These are phyloP conservation scores for Penicillium salamii DNA, from an alignment of 495 filamentous ascomycete species.

Conservation along the genomic window DNA sequence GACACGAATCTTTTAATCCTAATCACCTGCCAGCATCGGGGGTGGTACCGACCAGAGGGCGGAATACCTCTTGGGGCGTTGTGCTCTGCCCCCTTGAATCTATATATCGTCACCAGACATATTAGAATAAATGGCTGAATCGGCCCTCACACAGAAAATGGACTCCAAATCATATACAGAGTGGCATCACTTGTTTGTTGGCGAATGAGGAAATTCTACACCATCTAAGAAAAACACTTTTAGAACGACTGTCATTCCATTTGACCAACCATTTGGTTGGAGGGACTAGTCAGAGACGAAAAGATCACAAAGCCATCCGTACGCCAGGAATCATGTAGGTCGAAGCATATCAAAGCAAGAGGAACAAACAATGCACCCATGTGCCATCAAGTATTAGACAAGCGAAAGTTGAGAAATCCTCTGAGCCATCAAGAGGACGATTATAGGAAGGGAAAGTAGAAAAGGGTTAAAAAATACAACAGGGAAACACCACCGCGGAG, in stretches of 20 bases:
- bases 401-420: slow-evolving; percentile 21
- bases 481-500: neutral
- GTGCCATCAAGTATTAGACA: slow-evolving; percentile 32
- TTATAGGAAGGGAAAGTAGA: slow-evolving; percentile 11
- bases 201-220: neutral
- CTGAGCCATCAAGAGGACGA: slow-evolving; percentile 18
- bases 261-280: slow-evolving; percentile 16
- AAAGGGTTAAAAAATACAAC: slow-evolving; percentile 17
- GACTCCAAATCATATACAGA: too few relatives aligned
- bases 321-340: slow-evolving; percentile 30
- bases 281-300: slow-evolving; percentile 20
- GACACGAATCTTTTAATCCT: slow-evolving; percentile 23
- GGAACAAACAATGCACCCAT: slow-evolving; percentile 21
- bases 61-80: too few relatives aligned
- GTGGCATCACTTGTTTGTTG: neutral
- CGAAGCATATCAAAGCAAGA: slow-evolving; percentile 22
- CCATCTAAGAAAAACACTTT: neutral
- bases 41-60: too few relatives aligned
- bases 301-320: slow-evolving; percentile 24
- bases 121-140: too few relatives aligned
- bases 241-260: slow-evolving; percentile 17
- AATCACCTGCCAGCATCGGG: too few relatives aligned
- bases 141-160: too few relatives aligned
- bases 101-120: too few relatives aligned
- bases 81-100: too few relatives aligned